Conservation (phyloP, 441 rosid genomes). For the Dalechampia spathulata region DNA sequence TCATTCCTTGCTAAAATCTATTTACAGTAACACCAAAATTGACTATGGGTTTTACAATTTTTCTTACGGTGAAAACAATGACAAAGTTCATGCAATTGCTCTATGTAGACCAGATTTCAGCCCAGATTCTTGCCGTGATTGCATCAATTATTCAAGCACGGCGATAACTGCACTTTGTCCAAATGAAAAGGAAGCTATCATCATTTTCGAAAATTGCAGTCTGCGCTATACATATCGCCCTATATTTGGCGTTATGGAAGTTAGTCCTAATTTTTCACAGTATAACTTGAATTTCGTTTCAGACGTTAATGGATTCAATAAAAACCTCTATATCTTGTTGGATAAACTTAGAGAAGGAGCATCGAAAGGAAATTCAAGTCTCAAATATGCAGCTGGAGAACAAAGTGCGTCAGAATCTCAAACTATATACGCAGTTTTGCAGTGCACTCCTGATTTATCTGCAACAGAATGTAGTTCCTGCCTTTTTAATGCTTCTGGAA, state of each 20-base stretch:
- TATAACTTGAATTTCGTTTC: no score
- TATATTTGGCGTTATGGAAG: slow-evolving; percentile 15
- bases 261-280: not conserved
- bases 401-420: not conserved
- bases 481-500: not conserved
- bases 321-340: not conserved
- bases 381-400: slow-evolving; percentile 20
- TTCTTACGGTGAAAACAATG: slow-evolving; percentile 13
- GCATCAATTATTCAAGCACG: slow-evolving; percentile 22
- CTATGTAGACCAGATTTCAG: slow-evolving; percentile 39
- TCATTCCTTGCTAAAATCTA: slow-evolving; percentile 22
- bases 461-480: slow-evolving; percentile 18
- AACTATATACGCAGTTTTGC: slow-evolving; percentile 23
- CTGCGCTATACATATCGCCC: slow-evolving; percentile 35
- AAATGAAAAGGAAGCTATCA: slow-evolving; percentile 21
- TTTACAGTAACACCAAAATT: slow-evolving; percentile 14
- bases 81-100: slow-evolving; percentile 11
- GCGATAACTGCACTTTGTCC: slow-evolving; percentile 24
- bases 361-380: not conserved
- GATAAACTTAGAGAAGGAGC: not conserved
- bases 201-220: slow-evolving; percentile 14
- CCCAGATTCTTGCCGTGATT: slow-evolving; percentile 27
- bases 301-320: rapidly evolving
- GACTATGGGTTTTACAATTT: slow-evolving; percentile 22
- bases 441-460: slow-evolving; percentile 34